Evolutionary conservation across 2,329 filamentous ascomycete genomes (phyloP).

Genomic region (Myriosclerotinia duriaeana): DNA sequence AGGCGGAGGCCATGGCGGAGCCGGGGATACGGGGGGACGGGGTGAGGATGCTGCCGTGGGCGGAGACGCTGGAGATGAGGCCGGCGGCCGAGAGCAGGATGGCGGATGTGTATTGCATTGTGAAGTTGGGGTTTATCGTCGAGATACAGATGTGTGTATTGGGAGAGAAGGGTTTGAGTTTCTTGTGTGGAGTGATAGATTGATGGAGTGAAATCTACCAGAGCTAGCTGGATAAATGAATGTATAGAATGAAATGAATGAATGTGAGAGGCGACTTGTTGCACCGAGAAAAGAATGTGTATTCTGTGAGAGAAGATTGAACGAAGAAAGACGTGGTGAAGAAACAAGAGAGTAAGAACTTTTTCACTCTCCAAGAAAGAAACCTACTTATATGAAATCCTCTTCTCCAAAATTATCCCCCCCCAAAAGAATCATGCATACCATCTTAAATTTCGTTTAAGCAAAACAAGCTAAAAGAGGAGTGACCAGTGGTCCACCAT

Average conservation of each 20-base stretch:
- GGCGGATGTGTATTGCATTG: slow-evolving; percentile 35
- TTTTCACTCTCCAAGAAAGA: neutral
- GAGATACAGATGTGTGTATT: neutral
- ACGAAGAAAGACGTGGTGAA: slow-evolving; percentile 17
- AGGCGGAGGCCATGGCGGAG: slow-evolving; percentile 44
- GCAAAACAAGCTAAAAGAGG: slow-evolving; percentile 3
- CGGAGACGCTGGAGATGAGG: slow-evolving; percentile 46
- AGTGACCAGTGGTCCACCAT: slow-evolving; percentile 1
- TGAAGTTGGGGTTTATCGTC: slow-evolving; percentile 5
- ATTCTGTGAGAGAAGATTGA: neutral
- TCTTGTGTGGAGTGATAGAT: neutral
- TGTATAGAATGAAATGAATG: slow-evolving; percentile 16
- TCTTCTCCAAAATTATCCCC: neutral
- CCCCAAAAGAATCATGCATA: neutral
- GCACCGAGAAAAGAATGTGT: slow-evolving; percentile 23
- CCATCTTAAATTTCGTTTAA: neutral
- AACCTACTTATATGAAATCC: slow-evolving; percentile 18
- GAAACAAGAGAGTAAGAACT: neutral
- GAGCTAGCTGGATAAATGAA: slow-evolving; percentile 25
- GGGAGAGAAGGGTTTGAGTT: neutral
- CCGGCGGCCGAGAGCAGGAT: slow-evolving; percentile 31
- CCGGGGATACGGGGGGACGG: slow-evolving; percentile 47
- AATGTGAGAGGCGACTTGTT: slow-evolving; percentile 23
- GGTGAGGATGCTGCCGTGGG: slow-evolving; percentile 50
- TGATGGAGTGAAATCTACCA: slow-evolving; percentile 21